Conservation (phyloP, 2,329 filamentous ascomycete genomes). For the Knoxdaviesia proteae region DNA sequence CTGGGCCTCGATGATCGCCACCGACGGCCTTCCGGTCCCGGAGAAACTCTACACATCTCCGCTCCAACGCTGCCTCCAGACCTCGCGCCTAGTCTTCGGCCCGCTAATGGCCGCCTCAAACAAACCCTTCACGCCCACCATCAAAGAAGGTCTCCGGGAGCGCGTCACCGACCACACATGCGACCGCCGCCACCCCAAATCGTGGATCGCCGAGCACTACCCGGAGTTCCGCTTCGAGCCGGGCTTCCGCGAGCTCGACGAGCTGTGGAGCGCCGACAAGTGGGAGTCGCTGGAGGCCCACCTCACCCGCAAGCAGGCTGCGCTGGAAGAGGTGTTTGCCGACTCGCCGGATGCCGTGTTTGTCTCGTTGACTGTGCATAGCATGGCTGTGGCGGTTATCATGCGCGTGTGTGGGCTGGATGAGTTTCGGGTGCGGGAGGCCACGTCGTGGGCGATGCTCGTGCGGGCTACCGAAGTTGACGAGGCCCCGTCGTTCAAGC, state of each 20-base stretch:
- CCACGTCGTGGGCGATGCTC: constrained; percentile 30
- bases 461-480: constrained; percentile 18
- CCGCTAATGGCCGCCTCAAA: constrained; percentile 16
- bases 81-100: constrained; percentile 27
- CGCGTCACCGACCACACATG: constrained; percentile 40
- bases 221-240: constrained; percentile 29
- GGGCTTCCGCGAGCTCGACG: constrained; percentile 33
- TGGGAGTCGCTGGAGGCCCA: constrained; percentile 29
- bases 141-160: constrained; percentile 40
- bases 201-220: constrained; percentile 26
- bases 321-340: constrained; percentile 25
- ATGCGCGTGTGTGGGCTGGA: constrained; percentile 19
- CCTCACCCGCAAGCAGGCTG: constrained; percentile 17
- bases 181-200: constrained; percentile 28
- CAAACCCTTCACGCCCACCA: constrained; percentile 22
- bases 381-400: constrained; percentile 22
- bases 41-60: constrained; percentile 35
- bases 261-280: constrained; percentile 23
- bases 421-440: constrained; percentile 26
- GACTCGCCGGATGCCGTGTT: constrained; percentile 15
- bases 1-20: constrained; percentile 22
- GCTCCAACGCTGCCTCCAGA: constrained; percentile 35
- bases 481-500: constrained; percentile 2
- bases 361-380: constrained; percentile 30
- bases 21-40: constrained; percentile 29